Conservation (phyloP, 2,329 filamentous ascomycete species). For the Sclerotinia sclerotiorum region DNA sequence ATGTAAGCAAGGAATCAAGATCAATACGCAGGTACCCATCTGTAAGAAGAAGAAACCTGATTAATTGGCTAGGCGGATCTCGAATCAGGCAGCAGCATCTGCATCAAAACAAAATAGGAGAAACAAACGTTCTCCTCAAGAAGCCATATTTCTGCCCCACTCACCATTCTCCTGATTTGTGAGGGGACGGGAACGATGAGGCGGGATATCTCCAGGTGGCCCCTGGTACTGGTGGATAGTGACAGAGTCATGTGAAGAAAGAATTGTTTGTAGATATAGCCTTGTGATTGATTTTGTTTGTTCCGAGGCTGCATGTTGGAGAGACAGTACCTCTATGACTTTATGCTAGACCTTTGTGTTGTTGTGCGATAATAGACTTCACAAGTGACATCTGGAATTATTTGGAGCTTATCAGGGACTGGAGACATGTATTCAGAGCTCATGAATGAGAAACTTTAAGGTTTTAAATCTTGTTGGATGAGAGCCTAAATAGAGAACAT, state of each 20-base stretch:
- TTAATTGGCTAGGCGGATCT: background rate
- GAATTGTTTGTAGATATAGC: no score
- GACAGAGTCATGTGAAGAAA: background rate
- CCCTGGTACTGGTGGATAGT: background rate
- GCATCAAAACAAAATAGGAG: background rate
- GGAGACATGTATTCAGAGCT: background rate
- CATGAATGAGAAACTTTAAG: background rate
- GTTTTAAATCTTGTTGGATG: background rate
- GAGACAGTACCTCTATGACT: background rate
- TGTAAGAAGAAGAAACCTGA: background rate
- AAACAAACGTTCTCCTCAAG: background rate
- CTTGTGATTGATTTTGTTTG: background rate
- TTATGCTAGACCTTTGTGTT: background rate
- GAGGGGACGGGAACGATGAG: background rate
- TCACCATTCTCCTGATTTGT: no score
- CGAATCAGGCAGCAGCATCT: background rate
- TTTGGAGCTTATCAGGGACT: background rate
- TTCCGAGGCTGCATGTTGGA: background rate
- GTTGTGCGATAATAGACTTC: background rate
- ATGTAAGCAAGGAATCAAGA: background rate
- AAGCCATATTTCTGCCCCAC: background rate
- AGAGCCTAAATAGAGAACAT: accelerated
- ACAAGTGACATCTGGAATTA: background rate
- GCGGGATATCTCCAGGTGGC: background rate
- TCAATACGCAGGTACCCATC: constrained; percentile 7